These are phyloP conservation scores for Penstemon barbatus DNA, from an alignment of 257 asterid species.

Conservation along the genomic window DNA sequence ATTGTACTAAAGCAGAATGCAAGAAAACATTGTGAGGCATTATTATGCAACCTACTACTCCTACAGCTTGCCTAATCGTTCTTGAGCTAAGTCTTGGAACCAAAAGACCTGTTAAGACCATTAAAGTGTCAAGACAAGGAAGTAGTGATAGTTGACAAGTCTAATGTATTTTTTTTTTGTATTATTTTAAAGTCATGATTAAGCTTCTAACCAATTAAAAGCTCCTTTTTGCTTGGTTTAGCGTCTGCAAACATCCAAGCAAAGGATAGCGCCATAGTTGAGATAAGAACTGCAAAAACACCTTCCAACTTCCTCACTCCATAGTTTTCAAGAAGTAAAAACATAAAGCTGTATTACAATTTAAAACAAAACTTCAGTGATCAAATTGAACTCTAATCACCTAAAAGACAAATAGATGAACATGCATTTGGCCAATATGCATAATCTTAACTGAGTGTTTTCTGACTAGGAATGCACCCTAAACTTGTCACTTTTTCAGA, in stretches of 20 bases:
- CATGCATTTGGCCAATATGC: constrained; percentile 19
- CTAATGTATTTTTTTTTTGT: not conserved
- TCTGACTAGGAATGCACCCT: not conserved
- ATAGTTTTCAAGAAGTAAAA: constrained; percentile 94
- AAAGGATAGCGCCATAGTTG: constrained; percentile 88
- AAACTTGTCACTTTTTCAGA: not conserved
- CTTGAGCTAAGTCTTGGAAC: constrained; percentile 88
- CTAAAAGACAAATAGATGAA: constrained; percentile 26
- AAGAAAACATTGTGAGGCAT: constrained; percentile 98
- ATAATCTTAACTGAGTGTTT: constrained; percentile 8
- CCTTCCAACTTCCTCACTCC: constrained; percentile 99
- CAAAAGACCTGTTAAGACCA: constrained; percentile 63
- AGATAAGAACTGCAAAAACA: constrained; percentile 87
- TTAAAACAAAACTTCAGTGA: constrained; percentile 30
- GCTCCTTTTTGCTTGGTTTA: constrained; percentile 74
- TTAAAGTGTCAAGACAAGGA: not conserved
- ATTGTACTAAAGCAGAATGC: constrained; percentile 96
- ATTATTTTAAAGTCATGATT: not conserved
- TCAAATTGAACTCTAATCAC: constrained; percentile 28
- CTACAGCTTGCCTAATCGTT: constrained; percentile 95
- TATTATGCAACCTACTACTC: constrained; percentile 97
- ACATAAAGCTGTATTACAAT: constrained; percentile 68
- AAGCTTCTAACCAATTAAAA: constrained; percentile 60
- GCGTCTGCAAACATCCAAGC: constrained; percentile 99
- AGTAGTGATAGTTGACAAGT: constrained; percentile 3